These are phyloP conservation scores for Lactarius tabidus DNA, from an alignment of 768 basidiomycete genomes.

Conservation along the genomic window DNA sequence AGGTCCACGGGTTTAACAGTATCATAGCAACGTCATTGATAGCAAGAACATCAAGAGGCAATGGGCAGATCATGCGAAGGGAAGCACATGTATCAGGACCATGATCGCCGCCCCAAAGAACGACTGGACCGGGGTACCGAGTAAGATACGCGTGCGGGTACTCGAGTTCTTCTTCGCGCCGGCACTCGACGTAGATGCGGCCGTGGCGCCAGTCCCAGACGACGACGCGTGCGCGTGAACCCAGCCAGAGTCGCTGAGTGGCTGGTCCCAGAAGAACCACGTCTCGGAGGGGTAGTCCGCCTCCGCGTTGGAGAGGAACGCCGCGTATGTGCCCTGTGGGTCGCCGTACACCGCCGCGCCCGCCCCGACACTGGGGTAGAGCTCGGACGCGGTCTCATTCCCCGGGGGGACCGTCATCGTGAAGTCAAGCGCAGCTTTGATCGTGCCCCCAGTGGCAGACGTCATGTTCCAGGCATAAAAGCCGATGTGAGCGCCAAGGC, in stretches of 20 bases:
- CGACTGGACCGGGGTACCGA: not conserved
- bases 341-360: constrained; percentile 33
- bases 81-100: not conserved
- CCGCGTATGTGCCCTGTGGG: constrained; percentile 30
- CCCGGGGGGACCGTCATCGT: constrained; percentile 30
- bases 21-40: not conserved
- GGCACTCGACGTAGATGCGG: not conserved
- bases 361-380: constrained; percentile 30
- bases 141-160: not conserved
- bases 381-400: constrained; percentile 24
- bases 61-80: not conserved
- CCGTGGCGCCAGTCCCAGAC: not conserved
- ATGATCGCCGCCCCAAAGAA: not conserved
- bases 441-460: constrained; percentile 28
- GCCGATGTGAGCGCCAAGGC: constrained; percentile 29
- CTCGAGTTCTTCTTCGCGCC: not conserved
- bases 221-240: not conserved
- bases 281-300: constrained; percentile 15
- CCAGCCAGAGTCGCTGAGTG: constrained; percentile 18
- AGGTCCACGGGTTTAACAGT: not conserved
- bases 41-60: not conserved
- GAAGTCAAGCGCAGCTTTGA: constrained; percentile 33
- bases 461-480: constrained; percentile 30
- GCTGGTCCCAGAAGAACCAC: constrained; percentile 26
- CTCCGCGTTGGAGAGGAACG: constrained; percentile 25